Percentiles rank a stretch among this genome's conserved stretches.
Conservation (phyloP, 208 protist species). For the Trypanosoma caninum region DNA sequence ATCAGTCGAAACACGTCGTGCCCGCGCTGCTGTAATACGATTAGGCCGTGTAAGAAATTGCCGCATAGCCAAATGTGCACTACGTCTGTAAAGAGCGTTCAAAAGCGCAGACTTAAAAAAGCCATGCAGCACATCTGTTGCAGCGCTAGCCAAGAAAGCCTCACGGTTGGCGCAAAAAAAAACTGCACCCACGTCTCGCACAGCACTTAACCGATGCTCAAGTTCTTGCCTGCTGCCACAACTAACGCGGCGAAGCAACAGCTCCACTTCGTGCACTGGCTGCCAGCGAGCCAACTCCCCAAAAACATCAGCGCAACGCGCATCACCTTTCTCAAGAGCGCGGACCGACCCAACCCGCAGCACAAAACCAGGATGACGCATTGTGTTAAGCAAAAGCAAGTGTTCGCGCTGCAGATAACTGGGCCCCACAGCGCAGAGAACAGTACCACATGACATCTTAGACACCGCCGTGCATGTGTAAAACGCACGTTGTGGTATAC, state of each 20-base stretch:
- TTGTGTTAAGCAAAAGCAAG: slow-evolving; percentile 82
- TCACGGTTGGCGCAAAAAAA: slow-evolving; percentile 82
- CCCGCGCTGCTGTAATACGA: slow-evolving; percentile 54
- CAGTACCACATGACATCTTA: slow-evolving; percentile 75
- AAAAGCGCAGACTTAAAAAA: slow-evolving; percentile 77
- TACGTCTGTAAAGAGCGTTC: slow-evolving; percentile 68
- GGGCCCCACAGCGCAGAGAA: slow-evolving; percentile 62
- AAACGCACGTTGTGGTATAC: slow-evolving; percentile 59
- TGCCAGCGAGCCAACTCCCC: slow-evolving; percentile 64
- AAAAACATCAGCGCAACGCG: slow-evolving; percentile 27
- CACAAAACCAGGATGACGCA: slow-evolving; percentile 85
- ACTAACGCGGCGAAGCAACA: slow-evolving; percentile 71
- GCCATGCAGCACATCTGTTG: slow-evolving; percentile 80
- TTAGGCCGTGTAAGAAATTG: slow-evolving; percentile 69
- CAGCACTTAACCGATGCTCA: slow-evolving; percentile 54
- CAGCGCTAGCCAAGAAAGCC: slow-evolving; percentile 59
- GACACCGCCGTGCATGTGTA: slow-evolving; percentile 51
- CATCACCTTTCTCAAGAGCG: slow-evolving; percentile 29
- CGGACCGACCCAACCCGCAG: slow-evolving; percentile 67
- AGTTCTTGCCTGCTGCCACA: slow-evolving; percentile 41
- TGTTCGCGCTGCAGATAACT: slow-evolving; percentile 57
- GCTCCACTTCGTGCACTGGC: slow-evolving; percentile 60
- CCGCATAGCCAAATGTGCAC: slow-evolving; percentile 47
- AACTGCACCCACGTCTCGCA: slow-evolving; percentile 67
- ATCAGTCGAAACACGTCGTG: slow-evolving; percentile 59